Evolutionary conservation across 1,139 yeast genomes (phyloP), one percentile per base, ranked within the genome.

Genomic region (Yamadazyma pseudoaaseri): DNA sequence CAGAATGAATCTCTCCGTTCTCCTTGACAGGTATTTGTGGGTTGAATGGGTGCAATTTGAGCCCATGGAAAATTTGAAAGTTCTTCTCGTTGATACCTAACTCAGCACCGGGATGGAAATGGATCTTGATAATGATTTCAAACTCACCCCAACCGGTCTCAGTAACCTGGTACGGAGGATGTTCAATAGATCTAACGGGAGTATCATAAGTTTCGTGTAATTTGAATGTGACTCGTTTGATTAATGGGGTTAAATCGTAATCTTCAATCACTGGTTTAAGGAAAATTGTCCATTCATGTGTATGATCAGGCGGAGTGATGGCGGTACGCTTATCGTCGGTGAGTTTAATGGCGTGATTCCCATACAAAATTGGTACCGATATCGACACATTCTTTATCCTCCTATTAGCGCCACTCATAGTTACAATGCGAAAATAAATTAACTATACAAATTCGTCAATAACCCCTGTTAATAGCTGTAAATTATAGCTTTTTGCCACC

Each of bases 71-170:
- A 35, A 92, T 70, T 38, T 81, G 86, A 34, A 92, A 67, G 55
- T 85, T 83, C 65, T 92, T 94, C 56, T 94, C 99, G 48, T 82
- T 82, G 21, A 70, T 66, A 3, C 74, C 74, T 30, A 70, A 50
- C 31, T 70, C 76, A 12, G 95, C 83, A 21, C 87, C 96, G 16
- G 82, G 73, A 28, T 82, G 84, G 60, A 92, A 92, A 58, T 82
- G 90, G 21, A 92, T 76, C 56, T 90, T 86, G 37, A 92, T 81
- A 26, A 85, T 78, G 42, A 94, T 85, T 53, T 92, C 99, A 61
- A 92, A 92, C 58, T 92, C 99, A 42, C 99, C 99, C 99, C 99
- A 92, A 0, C 99, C 99, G 0, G 97, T 86, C 54, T 94, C 99
- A 1, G 96, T 86, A 10, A 92, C 90, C 56, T 90, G 95, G 51